Percentiles rank a stretch among this genome's conserved stretches.
These are phyloP conservation scores for Aspergillus arachidicola DNA, from an alignment of 2,329 filamentous ascomycete species.

Conservation along the genomic window DNA sequence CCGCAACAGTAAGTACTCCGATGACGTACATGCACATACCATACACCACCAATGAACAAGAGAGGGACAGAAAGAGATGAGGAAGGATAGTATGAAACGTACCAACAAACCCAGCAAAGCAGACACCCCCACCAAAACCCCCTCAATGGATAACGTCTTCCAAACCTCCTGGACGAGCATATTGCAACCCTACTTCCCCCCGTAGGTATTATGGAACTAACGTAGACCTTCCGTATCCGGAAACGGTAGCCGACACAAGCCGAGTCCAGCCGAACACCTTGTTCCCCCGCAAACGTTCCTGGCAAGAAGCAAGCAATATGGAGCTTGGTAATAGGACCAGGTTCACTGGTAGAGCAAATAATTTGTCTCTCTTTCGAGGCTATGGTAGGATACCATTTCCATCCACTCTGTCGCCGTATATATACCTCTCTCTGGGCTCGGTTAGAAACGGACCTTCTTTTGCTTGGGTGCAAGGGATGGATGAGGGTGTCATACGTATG, in stretches of 20 bases:
- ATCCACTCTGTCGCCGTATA: not conserved
- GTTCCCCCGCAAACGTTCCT: not conserved
- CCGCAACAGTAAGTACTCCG: conserved; percentile 4
- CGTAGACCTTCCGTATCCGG: not conserved
- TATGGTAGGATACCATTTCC: not conserved
- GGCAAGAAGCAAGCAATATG: not conserved
- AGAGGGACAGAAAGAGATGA: not conserved
- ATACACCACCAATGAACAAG: not conserved
- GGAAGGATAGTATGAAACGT: not conserved
- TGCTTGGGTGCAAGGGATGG: not conserved
- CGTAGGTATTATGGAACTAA: not conserved
- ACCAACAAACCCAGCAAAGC: conserved; percentile 6
- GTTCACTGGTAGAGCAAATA: not conserved
- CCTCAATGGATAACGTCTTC: conserved; percentile 2
- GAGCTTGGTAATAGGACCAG: not conserved
- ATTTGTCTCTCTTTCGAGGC: not conserved
- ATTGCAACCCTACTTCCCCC: not conserved
- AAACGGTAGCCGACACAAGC: not conserved
- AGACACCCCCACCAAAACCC: not conserved
- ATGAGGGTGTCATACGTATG: conserved; percentile 1
- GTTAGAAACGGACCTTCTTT: not conserved
- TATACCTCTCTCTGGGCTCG: not conserved
- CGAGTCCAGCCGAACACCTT: not conserved
- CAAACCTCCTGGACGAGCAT: conserved; percentile 13
- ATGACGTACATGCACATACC: not conserved